Conservation (phyloP, 306 rosid species). For the Prinsepia uniflora region DNA sequence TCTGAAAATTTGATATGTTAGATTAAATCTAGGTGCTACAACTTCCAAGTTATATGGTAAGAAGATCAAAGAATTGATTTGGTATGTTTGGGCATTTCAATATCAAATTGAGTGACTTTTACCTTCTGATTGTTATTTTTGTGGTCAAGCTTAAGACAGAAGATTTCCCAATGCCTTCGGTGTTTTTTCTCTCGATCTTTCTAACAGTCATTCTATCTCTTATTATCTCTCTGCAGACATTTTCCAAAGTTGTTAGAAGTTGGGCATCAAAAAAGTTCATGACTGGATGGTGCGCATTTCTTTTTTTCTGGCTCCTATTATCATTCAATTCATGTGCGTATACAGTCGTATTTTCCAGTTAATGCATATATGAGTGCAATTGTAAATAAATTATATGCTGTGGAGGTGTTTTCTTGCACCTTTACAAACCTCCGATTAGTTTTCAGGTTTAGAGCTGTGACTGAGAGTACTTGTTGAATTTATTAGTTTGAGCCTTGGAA, state of each 20-base stretch:
- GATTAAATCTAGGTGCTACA: background rate
- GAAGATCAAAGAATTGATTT: slow-evolving; percentile 2
- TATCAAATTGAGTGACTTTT: background rate
- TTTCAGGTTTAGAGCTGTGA: background rate
- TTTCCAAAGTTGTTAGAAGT: slow-evolving; percentile 73
- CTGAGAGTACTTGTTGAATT: background rate
- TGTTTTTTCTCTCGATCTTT: background rate
- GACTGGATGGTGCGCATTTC: slow-evolving; percentile 74
- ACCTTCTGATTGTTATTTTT: background rate
- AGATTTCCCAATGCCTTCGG: background rate
- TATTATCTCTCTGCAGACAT: slow-evolving; percentile 53
- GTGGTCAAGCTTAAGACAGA: background rate
- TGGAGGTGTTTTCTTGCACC: background rate
- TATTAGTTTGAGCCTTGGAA: background rate
- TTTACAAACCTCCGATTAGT: background rate
- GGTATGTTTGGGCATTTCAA: background rate
- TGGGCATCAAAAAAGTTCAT: slow-evolving; percentile 90
- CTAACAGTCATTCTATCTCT: slow-evolving; percentile 26
- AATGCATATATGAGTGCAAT: background rate
- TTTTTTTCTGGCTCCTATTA: slow-evolving; percentile 11
- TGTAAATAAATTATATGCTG: background rate
- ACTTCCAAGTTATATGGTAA: background rate
- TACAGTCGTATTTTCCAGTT: background rate
- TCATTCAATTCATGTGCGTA: slow-evolving; percentile 10
- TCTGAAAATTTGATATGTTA: background rate